Evolutionary conservation across 768 basidiomycete genomes (phyloP).

Genomic region (Russula emetica): DNA sequence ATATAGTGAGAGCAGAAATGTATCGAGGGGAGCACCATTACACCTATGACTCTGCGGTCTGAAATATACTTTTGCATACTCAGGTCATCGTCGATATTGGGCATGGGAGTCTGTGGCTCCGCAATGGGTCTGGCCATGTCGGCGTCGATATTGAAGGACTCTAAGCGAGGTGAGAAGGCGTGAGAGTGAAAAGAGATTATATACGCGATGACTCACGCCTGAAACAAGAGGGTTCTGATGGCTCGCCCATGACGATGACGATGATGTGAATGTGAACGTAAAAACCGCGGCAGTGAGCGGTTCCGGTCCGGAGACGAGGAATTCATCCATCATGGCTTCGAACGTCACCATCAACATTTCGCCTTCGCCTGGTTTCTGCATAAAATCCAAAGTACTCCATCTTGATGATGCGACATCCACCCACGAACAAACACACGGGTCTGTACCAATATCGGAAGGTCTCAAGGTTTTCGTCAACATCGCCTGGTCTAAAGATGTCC

Average conservation of each 20-base stretch:
- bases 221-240: no score
- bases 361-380: constrained; percentile 65
- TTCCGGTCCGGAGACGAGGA: not conserved
- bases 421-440: constrained; percentile 30
- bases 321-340: constrained; percentile 5
- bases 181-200: not conserved
- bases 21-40: constrained; percentile 38
- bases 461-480: constrained; percentile 73
- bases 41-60: constrained; percentile 76
- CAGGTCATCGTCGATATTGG: constrained; percentile 60
- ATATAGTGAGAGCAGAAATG: constrained; percentile 9
- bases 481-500: constrained; percentile 63
- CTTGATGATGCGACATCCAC: constrained; percentile 29
- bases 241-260: no score
- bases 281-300: not conserved
- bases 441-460: constrained; percentile 41
- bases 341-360: constrained; percentile 17
- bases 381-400: constrained; percentile 53
- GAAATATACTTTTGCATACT: constrained; percentile 70
- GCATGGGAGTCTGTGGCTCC: constrained; percentile 45
- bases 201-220: constrained; percentile 18
- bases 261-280: no score
- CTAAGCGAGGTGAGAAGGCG: not conserved
- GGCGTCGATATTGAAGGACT: not conserved
- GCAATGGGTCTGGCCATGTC: not conserved